Evolutionary conservation across 306 rosid genomes (phyloP).

Genomic region (Vigna trinervia): DNA sequence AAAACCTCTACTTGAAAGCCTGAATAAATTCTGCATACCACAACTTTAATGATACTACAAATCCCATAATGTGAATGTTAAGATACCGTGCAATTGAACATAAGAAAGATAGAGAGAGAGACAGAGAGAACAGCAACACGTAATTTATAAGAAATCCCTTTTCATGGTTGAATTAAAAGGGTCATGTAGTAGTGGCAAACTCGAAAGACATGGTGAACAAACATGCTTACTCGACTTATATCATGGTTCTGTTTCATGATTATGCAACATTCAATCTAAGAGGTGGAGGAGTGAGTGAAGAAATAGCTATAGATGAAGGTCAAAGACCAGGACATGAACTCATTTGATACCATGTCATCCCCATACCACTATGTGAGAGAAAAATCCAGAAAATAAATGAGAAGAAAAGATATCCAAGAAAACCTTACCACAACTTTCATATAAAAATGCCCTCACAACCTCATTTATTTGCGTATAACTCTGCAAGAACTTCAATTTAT

Average conservation of each 20-base stretch:
- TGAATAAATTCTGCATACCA: slow-evolving; percentile 44
- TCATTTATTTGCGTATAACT: slow-evolving; percentile 32
- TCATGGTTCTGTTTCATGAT: slow-evolving; percentile 6
- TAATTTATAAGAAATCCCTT: neutral
- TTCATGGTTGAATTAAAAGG: slow-evolving; percentile 34
- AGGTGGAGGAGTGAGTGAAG: neutral
- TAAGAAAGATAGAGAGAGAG: neutral
- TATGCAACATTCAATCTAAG: slow-evolving; percentile 6
- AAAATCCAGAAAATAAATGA: slow-evolving; percentile 26
- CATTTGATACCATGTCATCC: slow-evolving; percentile 21
- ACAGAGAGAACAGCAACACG: slow-evolving; percentile 1
- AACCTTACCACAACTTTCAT: slow-evolving; percentile 47
- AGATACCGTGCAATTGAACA: slow-evolving; percentile 1
- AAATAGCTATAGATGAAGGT: slow-evolving; percentile 18
- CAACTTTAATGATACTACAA: slow-evolving; percentile 21
- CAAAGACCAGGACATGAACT: neutral
- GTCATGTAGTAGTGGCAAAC: slow-evolving; percentile 24
- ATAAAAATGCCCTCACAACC: slow-evolving; percentile 32
- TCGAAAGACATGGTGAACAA: slow-evolving; percentile 18
- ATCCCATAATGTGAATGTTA: slow-evolving; percentile 35
- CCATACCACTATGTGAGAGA: neutral
- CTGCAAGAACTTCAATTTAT: slow-evolving; percentile 32
- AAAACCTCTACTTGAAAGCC: slow-evolving; percentile 48
- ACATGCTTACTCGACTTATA: slow-evolving; percentile 5
- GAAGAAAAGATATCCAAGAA: neutral